phyloP scores from a whole-genome alignment of 768 basidiomycete genomes.

The Baorangia bicolor region DNA sequence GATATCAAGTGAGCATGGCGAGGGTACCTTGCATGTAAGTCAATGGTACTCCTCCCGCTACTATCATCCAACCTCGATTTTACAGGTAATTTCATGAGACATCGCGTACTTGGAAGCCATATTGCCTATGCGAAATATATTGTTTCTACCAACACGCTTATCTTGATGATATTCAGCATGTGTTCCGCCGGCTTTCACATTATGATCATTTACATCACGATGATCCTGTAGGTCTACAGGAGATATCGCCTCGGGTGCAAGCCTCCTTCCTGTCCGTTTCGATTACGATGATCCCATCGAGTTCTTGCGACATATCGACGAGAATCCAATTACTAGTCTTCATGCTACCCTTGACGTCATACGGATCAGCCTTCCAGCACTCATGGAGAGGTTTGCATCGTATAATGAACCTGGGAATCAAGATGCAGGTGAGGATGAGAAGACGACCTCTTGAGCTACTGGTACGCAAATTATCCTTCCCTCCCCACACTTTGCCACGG shows the following conservation, averaged over 20 bases:
- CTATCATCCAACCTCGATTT: neutral
- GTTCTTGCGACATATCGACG: constrained; percentile 50
- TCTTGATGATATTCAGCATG: constrained; percentile 59
- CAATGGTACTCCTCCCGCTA: neutral
- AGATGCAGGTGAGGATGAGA: constrained; percentile 37
- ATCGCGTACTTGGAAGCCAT: constrained; percentile 42
- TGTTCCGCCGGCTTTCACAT: constrained; percentile 43
- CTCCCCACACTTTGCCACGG: constrained; percentile 26
- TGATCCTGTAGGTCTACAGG: constrained; percentile 24
- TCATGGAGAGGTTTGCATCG: constrained; percentile 25
- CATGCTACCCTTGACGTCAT: constrained; percentile 40
- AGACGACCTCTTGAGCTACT: constrained; percentile 19
- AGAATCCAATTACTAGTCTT: constrained; percentile 44
- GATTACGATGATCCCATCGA: constrained; percentile 35
- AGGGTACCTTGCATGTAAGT: constrained; percentile 66
- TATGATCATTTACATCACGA: constrained; percentile 29
- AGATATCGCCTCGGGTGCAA: constrained; percentile 16
- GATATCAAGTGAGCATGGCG: constrained; percentile 74
- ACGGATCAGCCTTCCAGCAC: constrained; percentile 31
- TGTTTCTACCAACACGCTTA: constrained; percentile 79
- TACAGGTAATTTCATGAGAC: constrained; percentile 63
- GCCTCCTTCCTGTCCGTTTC: constrained; percentile 27
- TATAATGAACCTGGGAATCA: constrained; percentile 18
- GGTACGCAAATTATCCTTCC: constrained; percentile 23
- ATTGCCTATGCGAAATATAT: constrained; percentile 77